A percentile compares a stretch with the other conserved stretches of the same genome.
Evolutionary conservation across 306 rosid genomes (phyloP).

Genomic region (Carpinus viminea): DNA sequence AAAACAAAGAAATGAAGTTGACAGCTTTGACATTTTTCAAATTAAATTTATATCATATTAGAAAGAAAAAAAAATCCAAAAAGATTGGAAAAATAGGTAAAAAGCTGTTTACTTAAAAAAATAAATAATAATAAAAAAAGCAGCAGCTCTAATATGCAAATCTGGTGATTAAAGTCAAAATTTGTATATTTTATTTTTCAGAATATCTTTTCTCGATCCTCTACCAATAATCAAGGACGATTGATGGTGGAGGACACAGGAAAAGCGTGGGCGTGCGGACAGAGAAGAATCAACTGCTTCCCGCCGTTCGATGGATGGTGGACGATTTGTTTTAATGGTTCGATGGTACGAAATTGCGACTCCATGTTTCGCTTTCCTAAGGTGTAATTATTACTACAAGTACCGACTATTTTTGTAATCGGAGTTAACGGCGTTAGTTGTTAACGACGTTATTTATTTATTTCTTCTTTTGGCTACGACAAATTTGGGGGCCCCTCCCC

Average conservation of each 20-base stretch:
- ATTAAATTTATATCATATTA: no score
- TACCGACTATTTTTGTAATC: not conserved
- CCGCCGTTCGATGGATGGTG: constrained; percentile 19
- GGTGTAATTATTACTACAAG: not conserved
- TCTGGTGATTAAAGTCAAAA: no score
- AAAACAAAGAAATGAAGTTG: no score
- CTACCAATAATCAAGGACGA: not conserved
- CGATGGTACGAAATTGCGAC: constrained; percentile 16
- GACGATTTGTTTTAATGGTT: constrained; percentile 21
- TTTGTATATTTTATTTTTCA: not conserved
- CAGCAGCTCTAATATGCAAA: not conserved
- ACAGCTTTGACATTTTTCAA: no score
- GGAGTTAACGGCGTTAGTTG: not conserved
- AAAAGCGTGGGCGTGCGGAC: not conserved
- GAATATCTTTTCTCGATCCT: not conserved
- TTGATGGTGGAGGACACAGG: not conserved
- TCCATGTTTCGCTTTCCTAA: constrained; percentile 9
- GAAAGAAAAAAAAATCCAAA: no score
- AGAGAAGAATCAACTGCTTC: constrained; percentile 7
- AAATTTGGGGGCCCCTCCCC: constrained; percentile 1
- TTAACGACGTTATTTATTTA: not conserved
- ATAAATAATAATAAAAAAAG: no score
- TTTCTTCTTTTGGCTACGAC: not conserved
- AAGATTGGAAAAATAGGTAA: not conserved
- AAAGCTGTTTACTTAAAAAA: not conserved